Percentiles rank a stretch among this genome's conserved stretches.
phyloP scores from a whole-genome alignment of 2,329 filamentous ascomycete species.

The Monosporascus cannonballus region DNA sequence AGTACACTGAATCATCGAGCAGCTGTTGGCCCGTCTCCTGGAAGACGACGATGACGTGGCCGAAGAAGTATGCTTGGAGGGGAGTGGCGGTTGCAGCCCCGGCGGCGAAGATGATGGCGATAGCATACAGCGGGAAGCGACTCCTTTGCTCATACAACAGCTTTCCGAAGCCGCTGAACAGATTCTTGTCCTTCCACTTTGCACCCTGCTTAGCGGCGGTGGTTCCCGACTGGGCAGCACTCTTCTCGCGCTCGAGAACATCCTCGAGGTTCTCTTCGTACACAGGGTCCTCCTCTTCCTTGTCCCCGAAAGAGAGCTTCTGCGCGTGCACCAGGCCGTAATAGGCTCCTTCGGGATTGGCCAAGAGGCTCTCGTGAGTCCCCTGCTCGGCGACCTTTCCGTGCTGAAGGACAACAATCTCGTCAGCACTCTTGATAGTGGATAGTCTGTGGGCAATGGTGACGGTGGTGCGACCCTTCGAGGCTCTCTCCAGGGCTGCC shows the following conservation, averaged over 20 bases:
- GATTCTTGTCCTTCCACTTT: conserved; percentile 21
- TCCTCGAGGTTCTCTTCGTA: too few relatives aligned
- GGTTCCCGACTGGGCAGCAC: neutral
- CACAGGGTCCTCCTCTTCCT: neutral
- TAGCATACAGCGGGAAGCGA: conserved; percentile 39
- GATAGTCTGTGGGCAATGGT: conserved; percentile 83
- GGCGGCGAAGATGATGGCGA: conserved; percentile 39
- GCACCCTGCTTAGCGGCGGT: conserved; percentile 23
- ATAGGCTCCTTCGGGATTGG: conserved; percentile 7
- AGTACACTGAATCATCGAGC: conserved; percentile 18
- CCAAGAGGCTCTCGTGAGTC: conserved; percentile 13
- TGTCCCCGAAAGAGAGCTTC: neutral
- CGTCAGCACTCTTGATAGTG: conserved; percentile 86
- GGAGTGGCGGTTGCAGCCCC: conserved; percentile 36
- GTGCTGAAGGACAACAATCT: conserved; percentile 56
- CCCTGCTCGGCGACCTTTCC: conserved; percentile 13
- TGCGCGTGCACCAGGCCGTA: conserved; percentile 13
- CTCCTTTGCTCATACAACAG: conserved; percentile 47
- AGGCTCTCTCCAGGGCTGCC: conserved; percentile 68
- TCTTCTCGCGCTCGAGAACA: neutral
- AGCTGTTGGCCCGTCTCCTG: conserved; percentile 49
- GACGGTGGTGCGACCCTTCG: conserved; percentile 80
- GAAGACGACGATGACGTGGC: conserved; percentile 42
- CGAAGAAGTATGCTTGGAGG: conserved; percentile 47
- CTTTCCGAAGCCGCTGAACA: conserved; percentile 44